Percentiles rank a stretch among this genome's conserved stretches.
These are phyloP conservation scores for Oryza australiensis DNA, from an alignment of 176 grass and related monocot genomes.

Conservation along the genomic window DNA sequence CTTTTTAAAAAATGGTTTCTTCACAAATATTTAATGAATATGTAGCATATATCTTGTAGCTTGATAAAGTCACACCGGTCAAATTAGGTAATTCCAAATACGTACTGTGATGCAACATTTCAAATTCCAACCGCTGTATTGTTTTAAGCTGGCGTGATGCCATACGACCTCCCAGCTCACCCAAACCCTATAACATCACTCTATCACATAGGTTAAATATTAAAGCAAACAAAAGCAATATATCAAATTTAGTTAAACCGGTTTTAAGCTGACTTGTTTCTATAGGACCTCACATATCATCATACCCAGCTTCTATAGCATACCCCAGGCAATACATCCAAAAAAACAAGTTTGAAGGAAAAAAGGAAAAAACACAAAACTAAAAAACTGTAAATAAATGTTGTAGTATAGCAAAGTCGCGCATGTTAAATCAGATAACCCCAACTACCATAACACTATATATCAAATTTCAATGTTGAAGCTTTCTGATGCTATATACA, in stretches of 20 bases:
- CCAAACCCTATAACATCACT: constrained; percentile 25
- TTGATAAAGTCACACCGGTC: background rate
- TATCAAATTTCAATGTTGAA: background rate
- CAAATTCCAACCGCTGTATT: background rate
- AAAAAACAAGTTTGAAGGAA: background rate
- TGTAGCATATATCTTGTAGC: too few relatives aligned
- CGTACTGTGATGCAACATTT: background rate
- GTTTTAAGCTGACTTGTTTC: background rate
- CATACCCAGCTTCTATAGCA: background rate
- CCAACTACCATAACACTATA: background rate
- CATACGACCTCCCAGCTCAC: constrained; percentile 5
- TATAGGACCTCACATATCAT: constrained; percentile 2
- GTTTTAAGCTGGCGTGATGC: background rate
- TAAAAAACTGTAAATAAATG: background rate
- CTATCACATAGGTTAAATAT: background rate
- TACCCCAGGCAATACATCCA: background rate
- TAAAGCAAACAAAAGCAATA: too few relatives aligned
- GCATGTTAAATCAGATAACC: background rate
- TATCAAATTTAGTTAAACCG: too few relatives aligned
- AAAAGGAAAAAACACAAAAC: background rate
- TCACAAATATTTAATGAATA: too few relatives aligned
- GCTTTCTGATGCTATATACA: background rate
- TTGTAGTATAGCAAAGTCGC: background rate
- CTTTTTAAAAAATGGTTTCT: too few relatives aligned
- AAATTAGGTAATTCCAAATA: background rate